These are phyloP conservation scores for Ceratocystis alfenasii DNA, from an alignment of 2,329 filamentous ascomycete genomes.

Conservation along the genomic window DNA sequence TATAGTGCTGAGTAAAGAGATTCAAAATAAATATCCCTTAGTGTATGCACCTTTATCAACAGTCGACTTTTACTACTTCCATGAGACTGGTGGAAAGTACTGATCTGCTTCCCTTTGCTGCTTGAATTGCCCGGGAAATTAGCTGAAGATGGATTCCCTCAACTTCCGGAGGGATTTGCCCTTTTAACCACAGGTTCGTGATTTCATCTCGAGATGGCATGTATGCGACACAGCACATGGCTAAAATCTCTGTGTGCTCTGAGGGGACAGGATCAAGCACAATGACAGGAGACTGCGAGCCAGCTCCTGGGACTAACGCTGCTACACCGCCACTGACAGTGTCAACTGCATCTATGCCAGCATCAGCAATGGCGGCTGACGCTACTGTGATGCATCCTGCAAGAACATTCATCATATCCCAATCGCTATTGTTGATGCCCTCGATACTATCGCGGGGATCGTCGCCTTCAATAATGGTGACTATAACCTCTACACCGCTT, in stretches of 20 bases:
- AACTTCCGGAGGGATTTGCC: conserved; percentile 39
- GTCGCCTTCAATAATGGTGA: conserved; percentile 88
- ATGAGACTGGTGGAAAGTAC: conserved; percentile 29
- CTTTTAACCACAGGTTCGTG: conserved; percentile 90
- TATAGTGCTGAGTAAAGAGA: background rate
- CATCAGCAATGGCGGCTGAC: conserved; percentile 83
- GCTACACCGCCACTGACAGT: conserved; percentile 81
- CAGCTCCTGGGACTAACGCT: conserved; percentile 48
- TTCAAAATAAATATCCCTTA: background rate
- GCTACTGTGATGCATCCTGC: conserved; percentile 88
- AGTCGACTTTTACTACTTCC: conserved; percentile 28
- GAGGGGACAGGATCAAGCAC: conserved; percentile 73
- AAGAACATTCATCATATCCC: conserved; percentile 84
- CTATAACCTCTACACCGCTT: conserved; percentile 86
- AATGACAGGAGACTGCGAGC: conserved; percentile 33
- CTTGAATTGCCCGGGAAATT: conserved; percentile 33
- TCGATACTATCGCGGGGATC: conserved; percentile 51
- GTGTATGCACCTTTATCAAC: background rate
- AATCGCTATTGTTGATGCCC: conserved; percentile 49
- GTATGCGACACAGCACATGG: conserved; percentile 84
- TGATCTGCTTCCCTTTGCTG: conserved; percentile 31
- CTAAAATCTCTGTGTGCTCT: conserved; percentile 65
- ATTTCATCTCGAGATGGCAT: conserved; percentile 78
- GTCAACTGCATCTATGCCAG: conserved; percentile 91
- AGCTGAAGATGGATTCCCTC: conserved; percentile 29